These are phyloP conservation scores for Hymenoscyphus salicellus DNA, from an alignment of 2,329 filamentous ascomycete genomes.

Conservation along the genomic window DNA sequence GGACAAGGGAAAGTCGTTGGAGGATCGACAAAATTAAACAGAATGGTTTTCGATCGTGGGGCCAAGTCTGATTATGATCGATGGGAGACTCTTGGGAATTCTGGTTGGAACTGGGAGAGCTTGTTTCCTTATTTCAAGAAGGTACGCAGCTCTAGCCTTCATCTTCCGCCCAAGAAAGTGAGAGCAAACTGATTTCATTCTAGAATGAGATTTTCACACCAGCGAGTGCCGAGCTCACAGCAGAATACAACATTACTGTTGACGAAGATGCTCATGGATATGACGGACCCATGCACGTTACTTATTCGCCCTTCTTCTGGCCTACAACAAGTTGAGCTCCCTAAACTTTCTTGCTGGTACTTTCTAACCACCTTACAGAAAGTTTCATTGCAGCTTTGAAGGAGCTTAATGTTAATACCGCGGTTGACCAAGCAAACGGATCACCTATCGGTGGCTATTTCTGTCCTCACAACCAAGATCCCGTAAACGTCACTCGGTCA, in stretches of 20 bases:
- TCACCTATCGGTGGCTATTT: not conserved
- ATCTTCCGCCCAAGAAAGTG: not conserved
- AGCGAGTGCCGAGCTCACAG: not conserved
- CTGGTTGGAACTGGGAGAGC: slow-evolving; percentile 3
- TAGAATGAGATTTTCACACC: slow-evolving; percentile 4
- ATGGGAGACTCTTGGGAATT: slow-evolving; percentile 5
- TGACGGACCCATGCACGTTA: not conserved
- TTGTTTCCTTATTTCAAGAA: slow-evolving; percentile 12
- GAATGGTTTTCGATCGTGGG: slow-evolving; percentile 5
- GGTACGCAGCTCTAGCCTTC: not conserved
- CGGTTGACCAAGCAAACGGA: not conserved
- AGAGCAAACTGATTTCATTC: not conserved
- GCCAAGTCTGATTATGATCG: slow-evolving; percentile 3
- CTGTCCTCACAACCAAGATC: slow-evolving; percentile 1
- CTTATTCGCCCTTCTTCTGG: slow-evolving; percentile 2
- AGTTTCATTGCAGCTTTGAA: not conserved
- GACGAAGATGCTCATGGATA: not conserved
- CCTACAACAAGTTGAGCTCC: not conserved
- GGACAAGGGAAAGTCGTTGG: not conserved
- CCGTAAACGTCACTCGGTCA: not conserved
- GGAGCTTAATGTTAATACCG: not conserved
- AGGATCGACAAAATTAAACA: not conserved
- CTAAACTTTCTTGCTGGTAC: not conserved
- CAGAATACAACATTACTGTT: not conserved
- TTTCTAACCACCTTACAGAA: not conserved